These are phyloP conservation scores for Zopfochytrium polystomum DNA, from an alignment of 371 early-diverging fungal genomes.

Conservation along the genomic window DNA sequence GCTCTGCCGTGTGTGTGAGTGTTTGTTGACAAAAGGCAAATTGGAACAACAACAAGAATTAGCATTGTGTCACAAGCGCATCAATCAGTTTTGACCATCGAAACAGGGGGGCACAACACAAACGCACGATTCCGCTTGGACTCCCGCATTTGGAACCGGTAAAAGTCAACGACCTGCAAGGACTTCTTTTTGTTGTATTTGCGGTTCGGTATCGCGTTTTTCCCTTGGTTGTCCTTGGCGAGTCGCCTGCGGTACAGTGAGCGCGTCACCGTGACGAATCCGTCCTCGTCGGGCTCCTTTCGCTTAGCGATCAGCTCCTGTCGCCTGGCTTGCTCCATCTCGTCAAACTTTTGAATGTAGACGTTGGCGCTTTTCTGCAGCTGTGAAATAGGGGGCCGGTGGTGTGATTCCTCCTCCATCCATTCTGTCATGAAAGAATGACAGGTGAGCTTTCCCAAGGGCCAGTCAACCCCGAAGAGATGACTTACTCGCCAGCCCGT, in stretches of 20 bases:
- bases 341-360: conserved; percentile 76
- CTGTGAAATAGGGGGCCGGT: conserved; percentile 54
- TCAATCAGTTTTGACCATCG: neutral
- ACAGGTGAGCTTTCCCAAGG: too few relatives aligned
- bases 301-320: conserved; percentile 63
- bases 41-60: neutral
- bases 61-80: too few relatives aligned
- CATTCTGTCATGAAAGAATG: conserved; percentile 46
- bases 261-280: conserved; percentile 79
- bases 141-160: conserved; percentile 92
- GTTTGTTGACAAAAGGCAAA: conserved; percentile 9
- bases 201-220: neutral
- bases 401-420: conserved; percentile 51
- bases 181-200: conserved; percentile 58
- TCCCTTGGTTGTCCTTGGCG: neutral
- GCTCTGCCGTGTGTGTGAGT: conserved; percentile 59
- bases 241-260: conserved; percentile 12
- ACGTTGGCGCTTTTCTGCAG: conserved; percentile 66
- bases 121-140: conserved; percentile 74
- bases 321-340: conserved; percentile 64
- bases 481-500: conserved; percentile 20
- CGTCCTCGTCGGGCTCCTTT: conserved; percentile 91
- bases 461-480: too few relatives aligned
- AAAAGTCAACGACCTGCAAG: conserved; percentile 79
- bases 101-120: conserved; percentile 5